Evolutionary conservation across 352 stramenopile species (phyloP).

Genomic region (Phytophthora capsici): DNA sequence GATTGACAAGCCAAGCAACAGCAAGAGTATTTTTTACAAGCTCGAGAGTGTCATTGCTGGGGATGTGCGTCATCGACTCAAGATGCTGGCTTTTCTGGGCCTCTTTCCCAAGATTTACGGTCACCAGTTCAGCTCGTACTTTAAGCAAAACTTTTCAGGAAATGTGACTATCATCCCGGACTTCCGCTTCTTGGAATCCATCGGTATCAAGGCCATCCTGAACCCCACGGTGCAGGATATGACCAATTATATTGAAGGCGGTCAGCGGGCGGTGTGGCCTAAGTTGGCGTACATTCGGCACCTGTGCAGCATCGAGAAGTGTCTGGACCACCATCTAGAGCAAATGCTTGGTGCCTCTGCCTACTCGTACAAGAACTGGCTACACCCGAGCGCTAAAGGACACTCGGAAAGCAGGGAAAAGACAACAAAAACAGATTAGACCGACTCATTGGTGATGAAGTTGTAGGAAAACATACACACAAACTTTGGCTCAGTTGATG

Average conservation of each 20-base stretch:
- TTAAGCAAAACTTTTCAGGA: conserved; percentile 96
- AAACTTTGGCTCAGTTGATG: no score
- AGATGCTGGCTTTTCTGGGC: conserved; percentile 85
- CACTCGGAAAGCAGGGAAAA: conserved; percentile 12
- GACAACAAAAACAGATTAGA: conserved; percentile 18
- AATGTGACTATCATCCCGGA: conserved; percentile 95
- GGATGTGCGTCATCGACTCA: conserved; percentile 64
- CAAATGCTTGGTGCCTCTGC: conserved; percentile 31
- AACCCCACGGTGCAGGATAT: conserved; percentile 85
- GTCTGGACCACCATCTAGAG: conserved; percentile 49
- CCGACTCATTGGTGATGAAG: neutral
- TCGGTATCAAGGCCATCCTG: conserved; percentile 82
- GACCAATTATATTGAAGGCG: conserved; percentile 77
- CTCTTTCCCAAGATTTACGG: conserved; percentile 86
- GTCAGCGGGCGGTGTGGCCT: conserved; percentile 91
- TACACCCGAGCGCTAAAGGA: conserved; percentile 36
- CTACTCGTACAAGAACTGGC: conserved; percentile 54
- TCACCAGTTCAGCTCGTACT: conserved; percentile 78
- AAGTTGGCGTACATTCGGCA: conserved; percentile 94
- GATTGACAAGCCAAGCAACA: conserved; percentile 72
- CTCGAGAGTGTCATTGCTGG: conserved; percentile 87
- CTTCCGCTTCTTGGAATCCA: conserved; percentile 86
- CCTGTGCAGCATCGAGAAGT: conserved; percentile 93
- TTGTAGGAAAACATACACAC: neutral
- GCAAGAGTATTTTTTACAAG: conserved; percentile 72